These are phyloP conservation scores for Beauveria caledonica DNA, from an alignment of 2,329 filamentous ascomycete species.

Conservation along the genomic window DNA sequence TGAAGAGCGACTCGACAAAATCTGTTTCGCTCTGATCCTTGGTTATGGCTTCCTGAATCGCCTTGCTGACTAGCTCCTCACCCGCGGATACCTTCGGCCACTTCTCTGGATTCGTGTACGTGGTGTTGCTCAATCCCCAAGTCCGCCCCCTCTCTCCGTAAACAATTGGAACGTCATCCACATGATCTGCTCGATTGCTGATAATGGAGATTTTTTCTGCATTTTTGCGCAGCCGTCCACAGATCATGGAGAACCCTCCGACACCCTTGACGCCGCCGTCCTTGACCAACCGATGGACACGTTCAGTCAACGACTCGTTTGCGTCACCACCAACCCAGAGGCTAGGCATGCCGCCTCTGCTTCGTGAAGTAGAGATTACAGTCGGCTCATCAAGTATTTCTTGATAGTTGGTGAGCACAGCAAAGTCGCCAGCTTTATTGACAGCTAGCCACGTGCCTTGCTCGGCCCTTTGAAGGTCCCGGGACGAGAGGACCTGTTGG, in stretches of 20 bases:
- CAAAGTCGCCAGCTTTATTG: constrained; percentile 50
- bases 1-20: constrained; percentile 44
- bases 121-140: constrained; percentile 56
- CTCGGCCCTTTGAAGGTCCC: constrained; percentile 53
- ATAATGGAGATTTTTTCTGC: constrained; percentile 50
- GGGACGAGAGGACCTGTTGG: constrained; percentile 45
- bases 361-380: constrained; percentile 29
- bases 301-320: constrained; percentile 39
- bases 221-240: constrained; percentile 46
- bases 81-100: constrained; percentile 57
- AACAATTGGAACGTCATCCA: constrained; percentile 50
- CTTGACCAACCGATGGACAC: constrained; percentile 44
- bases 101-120: constrained; percentile 41
- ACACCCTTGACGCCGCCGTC: constrained; percentile 49
- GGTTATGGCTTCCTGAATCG: constrained; percentile 32
- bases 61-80: constrained; percentile 34
- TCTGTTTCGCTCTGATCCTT: constrained; percentile 35
- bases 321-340: constrained; percentile 48
- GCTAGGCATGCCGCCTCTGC: constrained; percentile 56
- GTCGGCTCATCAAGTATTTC: constrained; percentile 43
- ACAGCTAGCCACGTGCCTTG: constrained; percentile 61
- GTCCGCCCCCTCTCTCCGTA: constrained; percentile 41
- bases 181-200: constrained; percentile 49
- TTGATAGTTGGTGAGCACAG: constrained; percentile 59
- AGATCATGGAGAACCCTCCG: constrained; percentile 60